Percentiles rank a stretch among this genome's conserved stretches.
phyloP scores from a whole-genome alignment of 768 basidiomycete genomes.

The Lentinus tigrinus region DNA sequence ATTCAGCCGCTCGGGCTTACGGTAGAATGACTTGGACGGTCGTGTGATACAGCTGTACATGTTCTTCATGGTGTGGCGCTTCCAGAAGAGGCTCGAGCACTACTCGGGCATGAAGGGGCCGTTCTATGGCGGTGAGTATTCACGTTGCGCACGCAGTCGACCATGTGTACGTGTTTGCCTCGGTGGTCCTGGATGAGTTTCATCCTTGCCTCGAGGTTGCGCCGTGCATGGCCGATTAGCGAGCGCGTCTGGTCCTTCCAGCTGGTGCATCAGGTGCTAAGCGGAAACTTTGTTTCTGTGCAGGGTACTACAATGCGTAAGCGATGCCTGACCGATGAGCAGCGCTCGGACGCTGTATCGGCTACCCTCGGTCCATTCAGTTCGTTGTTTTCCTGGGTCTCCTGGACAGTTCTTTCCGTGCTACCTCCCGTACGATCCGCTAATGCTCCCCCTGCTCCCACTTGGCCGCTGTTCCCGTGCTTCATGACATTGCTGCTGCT shows the following conservation, averaged over 20 bases:
- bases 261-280: constrained; percentile 7
- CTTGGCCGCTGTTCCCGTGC: constrained; percentile 3
- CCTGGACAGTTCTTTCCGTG: constrained; percentile 13
- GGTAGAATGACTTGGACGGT: constrained; percentile 6
- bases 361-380: constrained; percentile 15
- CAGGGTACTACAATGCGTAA: constrained; percentile 50
- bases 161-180: constrained; percentile 4
- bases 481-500: background rate
- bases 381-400: background rate
- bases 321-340: constrained; percentile 6
- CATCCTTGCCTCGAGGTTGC: constrained; percentile 9
- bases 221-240: background rate
- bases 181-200: background rate
- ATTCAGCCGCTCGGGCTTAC: constrained; percentile 18
- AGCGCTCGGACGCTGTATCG: constrained; percentile 13
- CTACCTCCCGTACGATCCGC: constrained; percentile 8
- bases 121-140: constrained; percentile 55
- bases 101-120: constrained; percentile 65
- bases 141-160: constrained; percentile 4
- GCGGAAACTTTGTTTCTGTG: constrained; percentile 7
- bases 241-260: background rate
- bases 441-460: constrained; percentile 5
- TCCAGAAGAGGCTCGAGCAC: constrained; percentile 66
- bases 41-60: constrained; percentile 57
- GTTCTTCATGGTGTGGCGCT: constrained; percentile 75